Conservation (phyloP, 768 basidiomycete genomes). For the Leucocoprinus leucothites region DNA sequence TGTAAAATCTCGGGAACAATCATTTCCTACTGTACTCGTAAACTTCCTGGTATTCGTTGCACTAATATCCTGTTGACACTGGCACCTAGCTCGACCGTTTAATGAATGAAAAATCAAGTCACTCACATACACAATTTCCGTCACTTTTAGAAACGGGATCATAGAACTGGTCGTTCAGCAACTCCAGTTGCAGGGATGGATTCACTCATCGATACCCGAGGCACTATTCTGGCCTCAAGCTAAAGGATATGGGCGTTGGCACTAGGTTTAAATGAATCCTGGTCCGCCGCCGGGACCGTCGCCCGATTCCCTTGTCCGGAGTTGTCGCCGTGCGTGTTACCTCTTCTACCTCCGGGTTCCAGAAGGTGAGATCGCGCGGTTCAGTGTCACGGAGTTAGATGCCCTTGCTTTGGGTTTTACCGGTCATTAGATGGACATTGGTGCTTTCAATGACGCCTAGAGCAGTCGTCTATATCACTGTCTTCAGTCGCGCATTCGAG, state of each 20-base stretch:
- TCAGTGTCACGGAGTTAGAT: too few species aligned
- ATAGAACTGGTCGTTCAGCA: slow-evolving; percentile 91
- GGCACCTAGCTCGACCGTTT: slow-evolving; percentile 44
- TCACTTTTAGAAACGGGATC: slow-evolving; percentile 77
- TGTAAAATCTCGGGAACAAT: slow-evolving; percentile 39
- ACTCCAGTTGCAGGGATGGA: slow-evolving; percentile 96
- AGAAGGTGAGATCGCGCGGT: too few species aligned
- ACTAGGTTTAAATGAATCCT: slow-evolving; percentile 74
- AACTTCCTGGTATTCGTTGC: slow-evolving; percentile 26
- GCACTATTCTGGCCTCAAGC: slow-evolving; percentile 81
- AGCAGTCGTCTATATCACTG: slow-evolving; percentile 89
- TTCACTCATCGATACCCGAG: slow-evolving; percentile 72
- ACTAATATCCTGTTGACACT: slow-evolving; percentile 2
- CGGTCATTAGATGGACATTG: slow-evolving; percentile 93
- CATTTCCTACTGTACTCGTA: slow-evolving; percentile 93
- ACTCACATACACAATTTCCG: slow-evolving; percentile 12
- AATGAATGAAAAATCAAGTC: background rate
- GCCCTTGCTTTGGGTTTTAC: slow-evolving; percentile 73
- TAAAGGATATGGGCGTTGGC: slow-evolving; percentile 2
- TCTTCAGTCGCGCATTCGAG: slow-evolving; percentile 93
- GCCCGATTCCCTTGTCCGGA: slow-evolving; percentile 83
- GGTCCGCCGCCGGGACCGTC: slow-evolving; percentile 87
- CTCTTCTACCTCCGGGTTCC: background rate
- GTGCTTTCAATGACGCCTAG: slow-evolving; percentile 81
- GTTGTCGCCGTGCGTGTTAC: slow-evolving; percentile 61